Conservation (phyloP, 495 filamentous ascomycete genomes). For the Neurospora sp. region DNA sequence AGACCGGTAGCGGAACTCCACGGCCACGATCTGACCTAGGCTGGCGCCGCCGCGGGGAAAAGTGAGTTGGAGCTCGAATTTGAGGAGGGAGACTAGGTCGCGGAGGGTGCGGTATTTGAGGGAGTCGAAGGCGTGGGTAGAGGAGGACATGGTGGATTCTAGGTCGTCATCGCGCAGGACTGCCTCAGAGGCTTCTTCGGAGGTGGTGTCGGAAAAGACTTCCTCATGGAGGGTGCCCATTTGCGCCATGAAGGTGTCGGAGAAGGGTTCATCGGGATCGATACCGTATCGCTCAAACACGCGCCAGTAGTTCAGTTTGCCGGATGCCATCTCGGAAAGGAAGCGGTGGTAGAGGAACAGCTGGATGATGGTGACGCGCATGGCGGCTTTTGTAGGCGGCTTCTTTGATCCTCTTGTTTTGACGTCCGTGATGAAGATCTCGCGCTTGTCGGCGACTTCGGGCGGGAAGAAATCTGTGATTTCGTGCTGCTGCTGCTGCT, state of each 20-base stretch:
- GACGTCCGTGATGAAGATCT: conserved; percentile 73
- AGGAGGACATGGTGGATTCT: not conserved
- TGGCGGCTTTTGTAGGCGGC: conserved; percentile 55
- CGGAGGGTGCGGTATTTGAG: conserved; percentile 31
- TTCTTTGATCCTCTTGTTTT: conserved; percentile 64
- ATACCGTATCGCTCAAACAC: conserved; percentile 64
- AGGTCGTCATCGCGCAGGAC: not conserved
- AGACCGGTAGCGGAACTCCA: conserved; percentile 46
- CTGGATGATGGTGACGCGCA: conserved; percentile 72
- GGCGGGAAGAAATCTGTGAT: conserved; percentile 15
- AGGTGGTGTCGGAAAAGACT: conserved; percentile 34
- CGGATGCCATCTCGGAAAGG: conserved; percentile 61
- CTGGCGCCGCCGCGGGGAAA: conserved; percentile 42
- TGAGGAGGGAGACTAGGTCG: conserved; percentile 27
- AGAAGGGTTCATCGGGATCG: conserved; percentile 53
- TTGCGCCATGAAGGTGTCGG: conserved; percentile 70
- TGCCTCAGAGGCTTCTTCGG: conserved; percentile 5
- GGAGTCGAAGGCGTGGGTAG: not conserved
- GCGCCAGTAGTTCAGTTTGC: conserved; percentile 52
- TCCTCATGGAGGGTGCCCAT: conserved; percentile 59
- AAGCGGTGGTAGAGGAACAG: conserved; percentile 88
- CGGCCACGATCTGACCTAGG: conserved; percentile 48
- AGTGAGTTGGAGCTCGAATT: conserved; percentile 40
- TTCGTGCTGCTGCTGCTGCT: conserved; percentile 14
- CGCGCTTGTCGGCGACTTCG: conserved; percentile 9